Conservation (phyloP, 805 yeast species). For the Pichia manshurica region DNA sequence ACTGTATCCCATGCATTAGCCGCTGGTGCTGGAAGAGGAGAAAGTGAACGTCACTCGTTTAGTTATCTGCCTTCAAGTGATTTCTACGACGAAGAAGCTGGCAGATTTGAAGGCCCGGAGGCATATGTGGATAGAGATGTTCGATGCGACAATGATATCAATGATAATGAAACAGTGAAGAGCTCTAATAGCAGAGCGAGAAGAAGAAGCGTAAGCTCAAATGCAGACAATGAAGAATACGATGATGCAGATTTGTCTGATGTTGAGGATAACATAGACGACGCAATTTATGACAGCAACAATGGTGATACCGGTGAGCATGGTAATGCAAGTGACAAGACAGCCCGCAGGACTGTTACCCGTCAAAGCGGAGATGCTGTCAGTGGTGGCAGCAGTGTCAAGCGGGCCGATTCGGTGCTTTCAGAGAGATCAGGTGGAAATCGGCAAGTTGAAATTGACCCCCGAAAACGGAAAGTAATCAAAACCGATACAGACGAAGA, state of each 20-base stretch:
- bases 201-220: neutral
- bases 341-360: too few relatives aligned
- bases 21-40: slow-evolving; percentile 5
- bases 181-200: neutral
- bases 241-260: slow-evolving; percentile 1
- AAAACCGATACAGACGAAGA: slow-evolving; percentile 8
- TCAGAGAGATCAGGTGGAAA: neutral
- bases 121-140: slow-evolving; percentile 8
- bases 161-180: neutral
- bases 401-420: neutral
- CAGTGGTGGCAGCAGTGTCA: neutral
- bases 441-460: slow-evolving; percentile 7
- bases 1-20: slow-evolving; percentile 12
- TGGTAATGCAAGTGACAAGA: neutral
- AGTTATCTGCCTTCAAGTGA: neutral
- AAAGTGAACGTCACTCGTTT: neutral
- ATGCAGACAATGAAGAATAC: neutral
- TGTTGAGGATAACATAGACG: slow-evolving; percentile 1
- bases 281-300: neutral
- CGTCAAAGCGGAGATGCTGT: neutral
- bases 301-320: neutral
- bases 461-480: neutral
- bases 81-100: slow-evolving; percentile 5
- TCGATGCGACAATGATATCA: neutral
- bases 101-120: neutral